These are phyloP conservation scores for Kalaharituber pfeilii DNA, from an alignment of 2,329 filamentous ascomycete species.

Conservation along the genomic window DNA sequence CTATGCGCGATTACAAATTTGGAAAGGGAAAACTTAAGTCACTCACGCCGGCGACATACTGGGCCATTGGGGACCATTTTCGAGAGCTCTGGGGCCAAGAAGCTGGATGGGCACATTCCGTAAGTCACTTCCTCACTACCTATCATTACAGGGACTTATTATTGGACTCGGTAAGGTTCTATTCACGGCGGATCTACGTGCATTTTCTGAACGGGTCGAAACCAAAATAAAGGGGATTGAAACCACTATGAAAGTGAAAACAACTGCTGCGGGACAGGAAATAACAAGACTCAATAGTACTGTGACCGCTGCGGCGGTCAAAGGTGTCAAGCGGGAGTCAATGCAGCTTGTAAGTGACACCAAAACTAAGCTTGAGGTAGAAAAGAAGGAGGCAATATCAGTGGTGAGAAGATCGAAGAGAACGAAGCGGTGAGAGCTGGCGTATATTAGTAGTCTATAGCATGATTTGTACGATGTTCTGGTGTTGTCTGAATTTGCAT, in stretches of 20 bases:
- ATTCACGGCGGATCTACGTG: conserved; percentile 78
- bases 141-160: too few species aligned
- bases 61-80: conserved; percentile 80
- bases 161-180: conserved; percentile 44
- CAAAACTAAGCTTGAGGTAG: too few species aligned
- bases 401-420: neutral
- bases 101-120: conserved; percentile 94
- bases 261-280: too few species aligned
- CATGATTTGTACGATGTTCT: too few species aligned
- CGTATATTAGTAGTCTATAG: too few species aligned
- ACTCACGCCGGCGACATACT: conserved; percentile 73
- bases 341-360: too few species aligned
- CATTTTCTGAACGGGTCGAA: conserved; percentile 50
- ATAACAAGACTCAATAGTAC: too few species aligned
- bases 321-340: too few species aligned
- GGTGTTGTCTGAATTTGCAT: too few species aligned
- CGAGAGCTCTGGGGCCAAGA: conserved; percentile 77
- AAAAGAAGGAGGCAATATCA: too few species aligned
- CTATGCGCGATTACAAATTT: conserved; percentile 87
- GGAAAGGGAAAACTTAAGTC: conserved; percentile 67
- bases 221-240: conserved; percentile 23
- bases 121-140: conserved; percentile 3
- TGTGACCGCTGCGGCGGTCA: too few species aligned
- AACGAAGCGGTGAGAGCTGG: neutral
- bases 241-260: too few species aligned